Percentiles rank a stretch among this genome's conserved stretches.
Conservation (phyloP, 345 rosid genomes). For the Cardamine resedifolia region DNA sequence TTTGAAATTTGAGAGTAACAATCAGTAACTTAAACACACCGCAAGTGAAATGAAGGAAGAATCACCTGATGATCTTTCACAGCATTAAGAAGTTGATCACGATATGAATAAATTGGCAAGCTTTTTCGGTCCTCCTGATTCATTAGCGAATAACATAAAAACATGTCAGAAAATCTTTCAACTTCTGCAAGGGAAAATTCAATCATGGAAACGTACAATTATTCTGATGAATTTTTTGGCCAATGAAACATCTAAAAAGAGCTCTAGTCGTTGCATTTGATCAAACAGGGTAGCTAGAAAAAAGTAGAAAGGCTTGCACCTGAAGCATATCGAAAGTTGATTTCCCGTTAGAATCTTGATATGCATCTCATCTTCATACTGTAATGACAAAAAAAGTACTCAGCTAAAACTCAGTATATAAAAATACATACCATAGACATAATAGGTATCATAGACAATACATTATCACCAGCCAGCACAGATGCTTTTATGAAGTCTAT, state of each 20-base stretch:
- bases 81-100: conserved; percentile 72
- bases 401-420: background rate
- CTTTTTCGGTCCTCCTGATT: conserved; percentile 71
- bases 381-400: conserved; percentile 18
- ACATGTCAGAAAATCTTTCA: background rate
- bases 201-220: background rate
- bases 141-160: background rate
- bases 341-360: conserved; percentile 42
- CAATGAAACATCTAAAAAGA: background rate
- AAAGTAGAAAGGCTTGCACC: conserved; percentile 41
- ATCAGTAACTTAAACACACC: background rate
- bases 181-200: background rate
- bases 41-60: background rate
- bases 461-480: conserved; percentile 73
- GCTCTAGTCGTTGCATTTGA: background rate
- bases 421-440: background rate
- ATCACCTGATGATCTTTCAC: conserved; percentile 62
- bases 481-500: conserved; percentile 76
- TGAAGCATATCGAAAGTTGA: conserved; percentile 68
- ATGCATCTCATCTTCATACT: conserved; percentile 47
- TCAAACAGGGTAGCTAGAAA: background rate
- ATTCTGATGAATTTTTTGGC: background rate
- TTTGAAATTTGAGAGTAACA: too few relatives aligned
- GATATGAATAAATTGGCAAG: conserved; percentile 72
- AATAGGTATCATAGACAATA: conserved; percentile 30